Evolutionary conservation across 768 basidiomycete species (phyloP).

Genomic region (Tulasnella calospora): DNA sequence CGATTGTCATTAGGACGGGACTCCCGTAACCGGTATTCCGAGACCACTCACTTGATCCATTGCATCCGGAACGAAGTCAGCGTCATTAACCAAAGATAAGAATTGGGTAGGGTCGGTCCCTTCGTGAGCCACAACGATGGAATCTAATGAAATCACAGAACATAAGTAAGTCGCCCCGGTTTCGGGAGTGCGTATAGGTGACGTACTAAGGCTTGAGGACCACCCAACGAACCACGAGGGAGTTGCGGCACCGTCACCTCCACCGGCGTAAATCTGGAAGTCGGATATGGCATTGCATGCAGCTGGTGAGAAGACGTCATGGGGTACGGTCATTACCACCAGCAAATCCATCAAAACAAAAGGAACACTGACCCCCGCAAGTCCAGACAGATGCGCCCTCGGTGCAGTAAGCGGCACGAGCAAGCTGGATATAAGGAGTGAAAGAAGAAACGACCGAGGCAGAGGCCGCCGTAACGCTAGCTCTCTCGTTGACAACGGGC

Average conservation of each 20-base stretch:
- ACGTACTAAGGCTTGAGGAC: constrained; percentile 10
- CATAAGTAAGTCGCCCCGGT: not conserved
- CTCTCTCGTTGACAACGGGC: constrained; percentile 4
- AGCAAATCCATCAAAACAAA: not conserved
- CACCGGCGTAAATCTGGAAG: constrained; percentile 15
- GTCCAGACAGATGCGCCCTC: not conserved
- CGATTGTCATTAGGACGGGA: not conserved
- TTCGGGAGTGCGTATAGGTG: not conserved
- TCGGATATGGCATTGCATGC: constrained; percentile 18
- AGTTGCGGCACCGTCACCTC: constrained; percentile 24
- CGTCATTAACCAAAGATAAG: constrained; percentile 12
- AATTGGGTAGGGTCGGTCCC: constrained; percentile 27
- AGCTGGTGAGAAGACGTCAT: not conserved
- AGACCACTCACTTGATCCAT: not conserved
- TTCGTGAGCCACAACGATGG: constrained; percentile 23
- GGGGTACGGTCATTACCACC: not conserved
- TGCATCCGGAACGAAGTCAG: not conserved
- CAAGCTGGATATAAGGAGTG: constrained; percentile 14
- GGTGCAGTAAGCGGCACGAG: constrained; percentile 25
- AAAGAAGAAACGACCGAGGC: constrained; percentile 1
- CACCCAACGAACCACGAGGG: constrained; percentile 25
- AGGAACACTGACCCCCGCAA: constrained; percentile 23
- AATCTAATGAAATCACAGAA: not conserved
- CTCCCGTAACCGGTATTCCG: not conserved
- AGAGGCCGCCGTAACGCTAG: constrained; percentile 16